Evolutionary conservation across 2,329 filamentous ascomycete species (phyloP).

Genomic region (Colletotrichum sp.): DNA sequence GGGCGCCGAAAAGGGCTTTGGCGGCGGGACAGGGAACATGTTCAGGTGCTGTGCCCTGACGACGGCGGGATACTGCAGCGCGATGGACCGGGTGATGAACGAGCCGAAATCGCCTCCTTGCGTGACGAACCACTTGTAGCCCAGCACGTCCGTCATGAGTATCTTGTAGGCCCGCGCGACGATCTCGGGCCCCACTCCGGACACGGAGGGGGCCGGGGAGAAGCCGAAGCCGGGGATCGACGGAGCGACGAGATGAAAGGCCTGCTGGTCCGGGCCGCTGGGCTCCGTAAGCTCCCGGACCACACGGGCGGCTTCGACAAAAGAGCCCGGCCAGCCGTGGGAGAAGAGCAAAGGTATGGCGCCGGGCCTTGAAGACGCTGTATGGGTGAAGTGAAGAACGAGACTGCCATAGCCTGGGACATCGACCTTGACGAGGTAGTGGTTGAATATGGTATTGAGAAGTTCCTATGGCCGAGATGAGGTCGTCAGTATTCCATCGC

Average conservation of each 20-base stretch:
- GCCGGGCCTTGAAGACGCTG: constrained; percentile 26
- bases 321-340: constrained; percentile 48
- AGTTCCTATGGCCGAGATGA: not conserved
- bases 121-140: constrained; percentile 36
- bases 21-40: constrained; percentile 7
- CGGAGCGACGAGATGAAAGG: constrained; percentile 53
- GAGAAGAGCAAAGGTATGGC: constrained; percentile 45
- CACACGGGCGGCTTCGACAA: constrained; percentile 40
- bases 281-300: constrained; percentile 29
- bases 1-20: not conserved
- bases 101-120: constrained; percentile 35
- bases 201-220: constrained; percentile 32
- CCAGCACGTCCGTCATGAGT: constrained; percentile 42
- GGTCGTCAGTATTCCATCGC: not conserved
- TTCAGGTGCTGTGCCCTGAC: constrained; percentile 6
- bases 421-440: constrained; percentile 18
- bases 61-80: not conserved
- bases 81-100: constrained; percentile 20
- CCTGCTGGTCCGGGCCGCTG: constrained; percentile 29
- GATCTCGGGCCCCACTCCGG: constrained; percentile 33
- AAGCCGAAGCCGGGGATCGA: constrained; percentile 49
- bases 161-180: constrained; percentile 35
- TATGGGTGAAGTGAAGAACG: constrained; percentile 35
- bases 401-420: constrained; percentile 15
- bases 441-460: constrained; percentile 14